A percentile compares a stretch with the other conserved stretches of the same genome.
Evolutionary conservation across 305 asterid species (phyloP).

Genomic region (Fraxinus platypoda): DNA sequence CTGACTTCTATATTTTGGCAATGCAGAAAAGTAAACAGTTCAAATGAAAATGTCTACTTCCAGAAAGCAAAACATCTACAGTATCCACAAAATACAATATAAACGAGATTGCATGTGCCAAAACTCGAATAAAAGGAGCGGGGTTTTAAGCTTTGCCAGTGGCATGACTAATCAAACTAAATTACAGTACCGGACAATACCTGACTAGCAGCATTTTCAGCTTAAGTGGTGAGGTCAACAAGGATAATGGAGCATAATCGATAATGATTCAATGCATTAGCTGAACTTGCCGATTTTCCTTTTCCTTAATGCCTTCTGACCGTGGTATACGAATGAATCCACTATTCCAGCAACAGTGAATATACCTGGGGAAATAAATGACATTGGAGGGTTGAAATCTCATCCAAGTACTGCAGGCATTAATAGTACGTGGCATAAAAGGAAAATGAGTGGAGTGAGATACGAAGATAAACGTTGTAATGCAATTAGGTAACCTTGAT

Average conservation of each 20-base stretch:
- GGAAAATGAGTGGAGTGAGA: not conserved
- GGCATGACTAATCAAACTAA: constrained; percentile 21
- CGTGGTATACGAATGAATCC: constrained; percentile 71
- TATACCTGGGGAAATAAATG: constrained; percentile 42
- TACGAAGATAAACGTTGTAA: not conserved
- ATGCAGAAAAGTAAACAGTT: not conserved
- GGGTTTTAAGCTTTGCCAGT: constrained; percentile 16
- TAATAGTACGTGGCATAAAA: not conserved
- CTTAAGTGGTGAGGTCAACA: not conserved
- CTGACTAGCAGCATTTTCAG: constrained; percentile 15
- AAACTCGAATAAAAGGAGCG: constrained; percentile 20
- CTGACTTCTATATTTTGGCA: not conserved
- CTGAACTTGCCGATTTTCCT: constrained; percentile 61
- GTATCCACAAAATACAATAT: constrained; percentile 14
- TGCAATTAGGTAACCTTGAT: not conserved
- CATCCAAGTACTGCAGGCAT: not conserved
- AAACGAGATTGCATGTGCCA: constrained; percentile 17
- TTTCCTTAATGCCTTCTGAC: constrained; percentile 63
- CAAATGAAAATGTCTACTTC: not conserved
- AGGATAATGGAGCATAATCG: not conserved
- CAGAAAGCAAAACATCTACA: not conserved
- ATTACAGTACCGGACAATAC: constrained; percentile 17
- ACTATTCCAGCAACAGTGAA: constrained; percentile 81
- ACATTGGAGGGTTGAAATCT: not conserved
- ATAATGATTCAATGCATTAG: constrained; percentile 20